phyloP scores from a whole-genome alignment of 2,329 filamentous ascomycete species.

The Gaeumannomyces sp. region DNA sequence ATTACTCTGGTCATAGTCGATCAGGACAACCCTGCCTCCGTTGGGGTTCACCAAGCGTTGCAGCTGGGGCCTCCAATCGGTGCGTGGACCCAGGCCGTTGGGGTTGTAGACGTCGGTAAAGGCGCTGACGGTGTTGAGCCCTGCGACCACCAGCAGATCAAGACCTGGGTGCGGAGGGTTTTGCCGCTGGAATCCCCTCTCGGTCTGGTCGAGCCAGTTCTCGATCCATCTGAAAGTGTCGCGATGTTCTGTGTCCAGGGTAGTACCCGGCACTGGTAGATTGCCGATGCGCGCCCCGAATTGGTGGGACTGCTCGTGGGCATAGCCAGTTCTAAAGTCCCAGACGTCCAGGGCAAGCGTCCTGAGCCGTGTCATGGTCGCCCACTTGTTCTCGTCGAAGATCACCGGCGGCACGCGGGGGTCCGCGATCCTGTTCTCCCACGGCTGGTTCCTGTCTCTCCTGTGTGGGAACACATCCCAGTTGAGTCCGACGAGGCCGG shows the following conservation, averaged over 20 bases:
- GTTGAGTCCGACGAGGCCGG: background rate
- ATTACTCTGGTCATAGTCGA: background rate
- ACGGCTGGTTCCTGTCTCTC: background rate
- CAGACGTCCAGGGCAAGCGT: background rate
- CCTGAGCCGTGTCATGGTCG: background rate
- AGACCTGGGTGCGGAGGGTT: background rate
- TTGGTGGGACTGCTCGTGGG: background rate
- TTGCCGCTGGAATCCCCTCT: background rate
- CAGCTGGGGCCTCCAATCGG: background rate
- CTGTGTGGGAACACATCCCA: background rate
- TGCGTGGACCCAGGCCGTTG: too few species aligned
- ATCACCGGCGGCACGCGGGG: too few species aligned
- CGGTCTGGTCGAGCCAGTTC: background rate
- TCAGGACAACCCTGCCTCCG: background rate
- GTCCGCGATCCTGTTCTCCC: background rate
- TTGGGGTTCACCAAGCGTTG: background rate
- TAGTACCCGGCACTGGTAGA: background rate
- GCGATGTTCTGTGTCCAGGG: background rate
- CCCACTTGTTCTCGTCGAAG: background rate
- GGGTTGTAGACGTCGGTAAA: background rate
- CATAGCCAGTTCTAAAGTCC: background rate
- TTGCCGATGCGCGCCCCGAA: background rate
- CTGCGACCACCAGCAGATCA: background rate
- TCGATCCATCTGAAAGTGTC: background rate
- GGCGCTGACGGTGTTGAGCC: background rate